Base-by-base conservation (phyloP, 2,329 filamentous ascomycete species). In the Emmonsiellopsis sp. region DNA sequence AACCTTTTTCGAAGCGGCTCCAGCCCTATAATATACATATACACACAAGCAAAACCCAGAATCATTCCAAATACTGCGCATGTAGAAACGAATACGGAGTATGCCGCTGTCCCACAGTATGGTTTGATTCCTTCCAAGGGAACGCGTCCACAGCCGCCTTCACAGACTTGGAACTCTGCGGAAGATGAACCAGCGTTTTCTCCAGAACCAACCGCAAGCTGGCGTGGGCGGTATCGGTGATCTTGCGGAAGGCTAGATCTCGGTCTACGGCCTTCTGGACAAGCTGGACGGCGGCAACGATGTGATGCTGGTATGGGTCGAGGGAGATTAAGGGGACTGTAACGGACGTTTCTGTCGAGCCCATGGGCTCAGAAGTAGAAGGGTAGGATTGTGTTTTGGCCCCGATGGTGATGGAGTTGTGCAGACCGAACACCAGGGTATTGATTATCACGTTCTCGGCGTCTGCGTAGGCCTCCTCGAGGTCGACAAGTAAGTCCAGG, bases 281-380 rank as follows among this genome's bases (percentile, higher is more conserved):
- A 3, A 66, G 56, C 46, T 61, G 62, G n/a, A 65, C 58, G 5
- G 52, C 62, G 3, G 63, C 64, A 45, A 67, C 61, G 7, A 67
- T 54, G 42, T 66, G 61, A 47, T 66, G 62, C 11, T 63, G 65
- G 52, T 66, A 66, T 10, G 63, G 65, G 39, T 68, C 63, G 39
- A 67, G 60, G 10, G 62, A 60, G 45, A 66, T 52, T 7, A 68
- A 56, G 8, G 63, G 63, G n/a, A 61, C 56, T 2, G 56, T 52
- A 21, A 55, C 54, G 48, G 56, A 43, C 3, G 21, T 27, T 11
- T 27, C 14, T 42, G 27, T 8, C 51, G 51, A 7, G n/a, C 47
- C 14, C 6, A 49, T 5, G 17, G 21, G 21, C 21, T 27, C 21
- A 36, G 34, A 40, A 14, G 33, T 40, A 21, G 49, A 43, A 10